A percentile compares a stretch with the other conserved stretches of the same genome.
These are phyloP conservation scores for Ceratopteris richardii DNA, from an alignment of 75 land plant genomes.

Conservation along the genomic window DNA sequence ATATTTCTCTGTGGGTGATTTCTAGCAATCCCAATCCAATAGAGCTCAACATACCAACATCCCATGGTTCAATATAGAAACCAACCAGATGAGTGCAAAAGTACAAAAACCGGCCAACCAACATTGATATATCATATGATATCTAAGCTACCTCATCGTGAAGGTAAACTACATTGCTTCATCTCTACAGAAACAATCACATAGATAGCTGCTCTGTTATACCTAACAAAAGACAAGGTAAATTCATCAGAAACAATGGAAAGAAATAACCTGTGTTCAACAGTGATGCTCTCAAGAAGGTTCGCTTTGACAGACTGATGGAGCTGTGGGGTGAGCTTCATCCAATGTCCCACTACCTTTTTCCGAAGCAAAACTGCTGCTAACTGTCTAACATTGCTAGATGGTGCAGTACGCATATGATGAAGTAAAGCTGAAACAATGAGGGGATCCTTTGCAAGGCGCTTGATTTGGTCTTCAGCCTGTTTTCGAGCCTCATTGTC, in stretches of 20 bases:
- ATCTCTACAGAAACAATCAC: too few relatives aligned
- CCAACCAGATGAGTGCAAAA: too few relatives aligned
- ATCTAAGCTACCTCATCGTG: too few relatives aligned
- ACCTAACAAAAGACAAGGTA: too few relatives aligned
- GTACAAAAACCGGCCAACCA: too few relatives aligned
- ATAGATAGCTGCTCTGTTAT: too few relatives aligned
- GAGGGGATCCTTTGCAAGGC: conserved; percentile 80
- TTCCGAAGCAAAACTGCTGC: conserved; percentile 86
- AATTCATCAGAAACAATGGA: not conserved
- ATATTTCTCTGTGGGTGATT: too few relatives aligned
- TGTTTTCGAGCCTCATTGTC: conserved; percentile 92
- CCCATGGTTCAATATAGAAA: too few relatives aligned
- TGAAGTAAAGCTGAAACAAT: conserved; percentile 84
- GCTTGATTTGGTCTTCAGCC: conserved; percentile 94
- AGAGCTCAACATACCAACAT: too few relatives aligned
- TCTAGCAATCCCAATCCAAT: too few relatives aligned
- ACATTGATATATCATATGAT: too few relatives aligned
- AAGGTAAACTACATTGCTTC: too few relatives aligned
- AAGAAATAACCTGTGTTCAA: conserved; percentile 57
- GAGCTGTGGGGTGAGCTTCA: conserved; percentile 59
- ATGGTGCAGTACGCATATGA: conserved; percentile 83
- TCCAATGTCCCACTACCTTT: conserved; percentile 95
- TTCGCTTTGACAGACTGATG: conserved; percentile 56
- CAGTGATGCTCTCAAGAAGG: conserved; percentile 81
- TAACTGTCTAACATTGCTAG: conserved; percentile 88